Evolutionary conservation across 2,329 filamentous ascomycete species (phyloP), one percentile per base, ranked within the genome.

Genomic region (Macrophomina pseudophaseolina): DNA sequence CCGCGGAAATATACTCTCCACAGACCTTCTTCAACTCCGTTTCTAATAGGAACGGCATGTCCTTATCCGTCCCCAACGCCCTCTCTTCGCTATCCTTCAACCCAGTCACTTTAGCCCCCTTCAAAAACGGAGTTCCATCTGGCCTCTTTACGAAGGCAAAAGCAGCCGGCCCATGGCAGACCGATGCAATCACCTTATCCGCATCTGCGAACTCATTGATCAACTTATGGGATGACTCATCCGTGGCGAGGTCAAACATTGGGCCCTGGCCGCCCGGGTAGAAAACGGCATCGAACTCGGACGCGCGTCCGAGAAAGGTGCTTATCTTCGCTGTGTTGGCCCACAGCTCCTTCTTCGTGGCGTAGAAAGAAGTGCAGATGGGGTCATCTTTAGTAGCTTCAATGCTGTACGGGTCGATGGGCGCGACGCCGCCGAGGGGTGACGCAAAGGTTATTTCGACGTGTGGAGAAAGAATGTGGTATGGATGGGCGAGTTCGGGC

Each of bases 151-250:
- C 88, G 70, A 88, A 84, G 58, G 84, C 81, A 16, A 92, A 80
- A 12, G 85, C 90, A 3, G 85, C 86, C 2, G 89, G 87, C 5
- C 88, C 90, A 78, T 92, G 90, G 81, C 90, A 91, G 53, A 92
- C 88, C 3, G 89, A 87, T 0, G 86, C 80, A 14, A 91, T 84
- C 65, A 87, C 81, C 81, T 91, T 91, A 69, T 84, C 85, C 3
- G 83, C 82, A 46, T 80, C 79, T 72, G 83, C 85, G 75, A 92
- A 91, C 75, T 90, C 87, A 68, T 81, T 79, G 72, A 89, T 87
- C 42, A 92, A 78, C 68, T 83, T 79, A 70, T 87, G 85, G 32
- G 85, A 88, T n/a, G 81, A 80, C 23, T 79, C 69, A 73, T 90
- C 85, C 66, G 80, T 79, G 65, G 84, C 84, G 18, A 91, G 85